Conservation (phyloP, 805 yeast species). For the Aciculoconidium aculeatum region DNA sequence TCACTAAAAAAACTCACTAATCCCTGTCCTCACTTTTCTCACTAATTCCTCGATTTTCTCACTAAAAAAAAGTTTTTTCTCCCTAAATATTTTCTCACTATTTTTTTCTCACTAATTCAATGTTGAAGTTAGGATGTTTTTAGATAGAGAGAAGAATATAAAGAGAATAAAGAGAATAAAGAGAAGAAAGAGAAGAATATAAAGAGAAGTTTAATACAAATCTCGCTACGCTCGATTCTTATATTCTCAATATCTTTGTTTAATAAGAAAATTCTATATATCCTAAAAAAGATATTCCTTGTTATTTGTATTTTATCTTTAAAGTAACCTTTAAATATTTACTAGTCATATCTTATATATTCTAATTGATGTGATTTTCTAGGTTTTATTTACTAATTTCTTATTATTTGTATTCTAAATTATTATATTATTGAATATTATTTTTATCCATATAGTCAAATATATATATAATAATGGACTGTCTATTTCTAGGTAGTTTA, state of each 20-base stretch:
- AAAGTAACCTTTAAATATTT: not conserved
- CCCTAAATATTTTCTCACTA: too few relatives aligned
- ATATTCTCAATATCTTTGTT: too few relatives aligned
- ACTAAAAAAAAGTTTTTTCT: too few relatives aligned
- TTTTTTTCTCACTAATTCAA: too few relatives aligned
- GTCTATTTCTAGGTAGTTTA: not conserved
- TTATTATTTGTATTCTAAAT: not conserved
- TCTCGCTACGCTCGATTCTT: too few relatives aligned
- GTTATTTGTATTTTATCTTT: not conserved
- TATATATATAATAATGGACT: slow-evolving; percentile 1
- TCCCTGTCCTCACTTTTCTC: too few relatives aligned
- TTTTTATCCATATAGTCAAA: not conserved
- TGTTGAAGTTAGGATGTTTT: too few relatives aligned
- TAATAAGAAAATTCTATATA: not conserved
- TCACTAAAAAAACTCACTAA: too few relatives aligned
- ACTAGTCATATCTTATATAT: not conserved
- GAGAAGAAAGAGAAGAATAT: not conserved
- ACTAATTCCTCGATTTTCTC: too few relatives aligned
- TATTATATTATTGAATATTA: slow-evolving; percentile 1
- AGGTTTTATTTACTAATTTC: not conserved
- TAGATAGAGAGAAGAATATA: too few relatives aligned
- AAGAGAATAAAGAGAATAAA: not conserved
- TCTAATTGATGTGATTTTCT: not conserved
- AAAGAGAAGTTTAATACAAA: too few relatives aligned
- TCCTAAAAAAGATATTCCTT: not conserved